A percentile compares a stretch with the other conserved stretches of the same genome.
phyloP scores from a whole-genome alignment of 2,329 filamentous ascomycete species.

The Fusarium redolens region DNA sequence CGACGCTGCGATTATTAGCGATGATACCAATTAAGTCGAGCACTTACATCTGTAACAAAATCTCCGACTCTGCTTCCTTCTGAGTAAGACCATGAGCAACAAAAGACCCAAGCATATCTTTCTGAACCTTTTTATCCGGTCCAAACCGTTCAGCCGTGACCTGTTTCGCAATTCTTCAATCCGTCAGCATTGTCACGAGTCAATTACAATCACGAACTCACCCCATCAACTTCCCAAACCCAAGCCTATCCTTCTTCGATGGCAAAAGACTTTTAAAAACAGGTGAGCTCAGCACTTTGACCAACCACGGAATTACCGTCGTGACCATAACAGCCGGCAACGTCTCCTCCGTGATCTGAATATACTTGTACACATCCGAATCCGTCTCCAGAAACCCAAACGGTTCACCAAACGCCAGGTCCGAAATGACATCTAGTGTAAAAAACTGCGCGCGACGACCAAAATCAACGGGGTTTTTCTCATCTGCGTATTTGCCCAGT shows the following conservation, averaged over 20 bases:
- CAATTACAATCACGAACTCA: conserved; percentile 41
- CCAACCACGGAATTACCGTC: conserved; percentile 55
- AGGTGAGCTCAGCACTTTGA: conserved; percentile 54
- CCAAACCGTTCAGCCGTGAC: conserved; percentile 45
- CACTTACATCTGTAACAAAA: conserved; percentile 40
- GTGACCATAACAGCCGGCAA: conserved; percentile 59
- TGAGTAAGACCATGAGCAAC: conserved; percentile 44
- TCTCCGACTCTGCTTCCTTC: conserved; percentile 45
- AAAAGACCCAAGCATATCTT: conserved; percentile 50
- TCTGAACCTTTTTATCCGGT: conserved; percentile 40
- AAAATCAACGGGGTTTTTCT: conserved; percentile 51
- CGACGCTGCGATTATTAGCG: conserved; percentile 51
- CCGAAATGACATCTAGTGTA: conserved; percentile 65
- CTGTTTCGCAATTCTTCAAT: conserved; percentile 42
- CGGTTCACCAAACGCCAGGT: conserved; percentile 60
- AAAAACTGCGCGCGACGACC: conserved; percentile 61
- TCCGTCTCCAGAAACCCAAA: conserved; percentile 60
- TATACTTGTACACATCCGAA: conserved; percentile 60
- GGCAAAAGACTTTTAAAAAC: conserved; percentile 56
- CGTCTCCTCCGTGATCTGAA: conserved; percentile 55
- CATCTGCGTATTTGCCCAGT: conserved; percentile 13
- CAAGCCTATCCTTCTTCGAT: conserved; percentile 52
- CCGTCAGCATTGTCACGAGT: background rate
- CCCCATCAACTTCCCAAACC: conserved; percentile 58
- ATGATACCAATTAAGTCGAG: fast-evolving